Base-by-base conservation (phyloP, 495 filamentous ascomycete genomes). In the Penicillium bovifimosum region DNA sequence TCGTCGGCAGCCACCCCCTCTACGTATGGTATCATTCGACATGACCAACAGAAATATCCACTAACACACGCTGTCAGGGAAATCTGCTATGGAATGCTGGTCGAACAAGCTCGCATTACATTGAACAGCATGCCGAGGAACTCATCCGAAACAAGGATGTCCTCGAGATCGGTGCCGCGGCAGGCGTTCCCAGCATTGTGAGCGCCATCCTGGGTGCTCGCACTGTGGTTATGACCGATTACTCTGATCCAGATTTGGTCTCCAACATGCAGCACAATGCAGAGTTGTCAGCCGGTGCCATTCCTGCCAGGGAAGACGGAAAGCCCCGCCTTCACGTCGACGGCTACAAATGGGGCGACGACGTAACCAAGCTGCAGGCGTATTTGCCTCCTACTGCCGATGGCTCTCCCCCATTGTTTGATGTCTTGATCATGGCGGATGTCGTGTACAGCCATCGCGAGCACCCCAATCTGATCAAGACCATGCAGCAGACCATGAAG, bases 51-150 rank as follows among this genome's bases (percentile, higher is more conserved):
- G 6, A 17, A 17, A 1, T 34, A 9, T 17, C 31, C 6, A 49
- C 36, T 56, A 43, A 59, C 60, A 49, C 16, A 47, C 46, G 38
- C 14, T 41, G 36, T 35, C 26, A 86, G 83, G 92, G 89, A 5
- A 88, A 97, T 68, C 80, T 87, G 42, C 83, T 97, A 9, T 97
- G 92, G 92, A 90, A 96, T 68, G 91, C 87, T 47, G 82, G 84
- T 46, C 83, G 84, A 17, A 79, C 85, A 9, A 79, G 91, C 47
- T 80, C 90, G 9, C 69, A 80, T 53, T 90, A 91, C 70, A 82
- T 97, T 53, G 86, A 96, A 66, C 63, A 77, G 24, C 72, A 82
- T 53, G 77, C 83, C 13, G 55, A 62, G 2, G 52, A 58, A 0
- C 76, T 89, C 9, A 72, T 95, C 18, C 51, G 63, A 1, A 71